phyloP scores from a whole-genome alignment of 768 basidiomycete species.

The Lyophyllum shimeji region DNA sequence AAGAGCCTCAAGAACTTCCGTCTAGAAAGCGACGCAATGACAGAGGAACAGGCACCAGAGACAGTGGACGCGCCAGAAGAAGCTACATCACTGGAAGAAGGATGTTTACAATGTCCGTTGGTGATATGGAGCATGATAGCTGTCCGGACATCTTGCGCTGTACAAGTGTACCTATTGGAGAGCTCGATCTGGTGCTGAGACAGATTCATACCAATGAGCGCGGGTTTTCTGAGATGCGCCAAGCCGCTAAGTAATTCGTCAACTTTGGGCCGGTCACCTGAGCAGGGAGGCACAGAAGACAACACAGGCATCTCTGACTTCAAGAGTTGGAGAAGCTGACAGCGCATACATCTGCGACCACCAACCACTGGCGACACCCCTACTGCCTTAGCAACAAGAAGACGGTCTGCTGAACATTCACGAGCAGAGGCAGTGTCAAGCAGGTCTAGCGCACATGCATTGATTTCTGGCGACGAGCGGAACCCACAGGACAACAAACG shows the following conservation, averaged over 20 bases:
- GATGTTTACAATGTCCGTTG: constrained; percentile 12
- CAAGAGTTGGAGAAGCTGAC: not conserved
- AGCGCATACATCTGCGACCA: not conserved
- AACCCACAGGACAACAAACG: not conserved
- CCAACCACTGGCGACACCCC: not conserved
- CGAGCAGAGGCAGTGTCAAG: not conserved
- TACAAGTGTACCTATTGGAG: not conserved
- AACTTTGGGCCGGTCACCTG: too few species aligned
- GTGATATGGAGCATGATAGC: not conserved
- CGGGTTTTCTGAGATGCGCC: not conserved
- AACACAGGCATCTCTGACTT: not conserved
- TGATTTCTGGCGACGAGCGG: not conserved
- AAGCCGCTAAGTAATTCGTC: not conserved
- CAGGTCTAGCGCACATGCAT: not conserved
- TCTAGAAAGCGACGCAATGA: too few species aligned
- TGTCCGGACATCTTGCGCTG: not conserved
- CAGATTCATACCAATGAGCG: not conserved
- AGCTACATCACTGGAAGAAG: too few species aligned
- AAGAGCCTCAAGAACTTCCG: too few species aligned
- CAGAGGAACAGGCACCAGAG: too few species aligned
- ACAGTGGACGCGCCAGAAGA: too few species aligned
- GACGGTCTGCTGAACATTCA: not conserved
- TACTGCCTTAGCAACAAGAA: not conserved
- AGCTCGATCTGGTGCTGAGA: not conserved
- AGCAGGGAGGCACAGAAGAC: not conserved